Percentiles rank a stretch among this genome's conserved stretches.
Evolutionary conservation across 805 yeast species (phyloP).

Genomic region (Candida qinlingensis): DNA sequence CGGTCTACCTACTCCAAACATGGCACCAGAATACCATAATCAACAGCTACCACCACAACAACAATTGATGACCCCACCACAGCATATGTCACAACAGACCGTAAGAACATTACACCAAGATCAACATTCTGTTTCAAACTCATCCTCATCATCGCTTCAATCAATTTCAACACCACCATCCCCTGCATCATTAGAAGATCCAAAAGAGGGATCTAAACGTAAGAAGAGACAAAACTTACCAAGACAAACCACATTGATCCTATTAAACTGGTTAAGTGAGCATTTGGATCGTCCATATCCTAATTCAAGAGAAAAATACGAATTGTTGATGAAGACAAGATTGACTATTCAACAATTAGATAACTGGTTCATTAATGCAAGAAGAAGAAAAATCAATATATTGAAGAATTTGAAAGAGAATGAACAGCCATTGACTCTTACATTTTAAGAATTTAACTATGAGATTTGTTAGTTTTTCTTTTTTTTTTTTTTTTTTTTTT

Average conservation of each 20-base stretch:
- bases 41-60: conserved; percentile 37
- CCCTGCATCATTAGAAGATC: conserved; percentile 8
- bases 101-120: background rate
- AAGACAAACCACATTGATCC: conserved; percentile 64
- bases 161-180: conserved; percentile 7
- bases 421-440: conserved; percentile 24
- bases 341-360: conserved; percentile 74
- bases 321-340: conserved; percentile 65
- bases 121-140: background rate
- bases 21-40: conserved; percentile 9
- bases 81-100: background rate
- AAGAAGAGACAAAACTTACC: conserved; percentile 70
- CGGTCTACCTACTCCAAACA: conserved; percentile 5
- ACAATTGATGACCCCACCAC: conserved; percentile 16
- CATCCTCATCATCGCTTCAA: conserved; percentile 2
- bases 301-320: conserved; percentile 68
- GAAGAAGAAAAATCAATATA: conserved; percentile 58
- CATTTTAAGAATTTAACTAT: conserved; percentile 19
- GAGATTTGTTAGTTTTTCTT: background rate
- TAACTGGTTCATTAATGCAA: conserved; percentile 86
- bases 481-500: background rate
- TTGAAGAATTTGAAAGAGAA: conserved; percentile 23
- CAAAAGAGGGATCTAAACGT: conserved; percentile 15
- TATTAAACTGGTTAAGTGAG: conserved; percentile 66
- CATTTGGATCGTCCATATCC: conserved; percentile 83